Percentiles rank a stretch among this genome's conserved stretches.
phyloP scores from a whole-genome alignment of 2,329 filamentous ascomycete species.

The Fusarium chuoi region DNA sequence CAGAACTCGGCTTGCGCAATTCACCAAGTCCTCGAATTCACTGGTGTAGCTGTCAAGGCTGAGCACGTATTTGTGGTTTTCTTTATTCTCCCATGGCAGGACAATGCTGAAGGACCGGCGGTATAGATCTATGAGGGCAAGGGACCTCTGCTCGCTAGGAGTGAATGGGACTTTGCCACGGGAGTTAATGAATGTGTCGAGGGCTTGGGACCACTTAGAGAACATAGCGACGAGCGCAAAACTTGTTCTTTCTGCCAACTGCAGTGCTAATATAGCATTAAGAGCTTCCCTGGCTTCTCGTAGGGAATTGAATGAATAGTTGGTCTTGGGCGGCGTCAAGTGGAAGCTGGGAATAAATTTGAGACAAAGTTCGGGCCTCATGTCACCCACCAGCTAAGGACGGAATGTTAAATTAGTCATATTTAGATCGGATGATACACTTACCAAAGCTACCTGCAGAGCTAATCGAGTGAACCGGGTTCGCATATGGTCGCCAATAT shows the following conservation, averaged over 20 bases:
- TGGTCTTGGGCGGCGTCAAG: accelerated
- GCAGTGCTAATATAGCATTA: not conserved
- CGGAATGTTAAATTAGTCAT: accelerated
- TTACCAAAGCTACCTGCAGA: not conserved
- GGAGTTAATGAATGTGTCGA: not conserved
- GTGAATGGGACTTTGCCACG: not conserved
- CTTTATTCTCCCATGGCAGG: not conserved
- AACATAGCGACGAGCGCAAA: accelerated
- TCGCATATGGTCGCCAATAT: not conserved
- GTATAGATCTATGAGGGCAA: not conserved
- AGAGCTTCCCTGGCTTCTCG: not conserved
- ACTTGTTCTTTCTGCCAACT: not conserved
- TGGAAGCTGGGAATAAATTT: accelerated
- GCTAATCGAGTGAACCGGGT: not conserved
- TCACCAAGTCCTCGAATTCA: not conserved
- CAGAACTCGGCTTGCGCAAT: not conserved
- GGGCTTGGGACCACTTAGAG: not conserved
- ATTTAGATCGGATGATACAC: accelerated
- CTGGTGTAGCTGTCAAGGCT: not conserved
- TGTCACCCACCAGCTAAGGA: accelerated
- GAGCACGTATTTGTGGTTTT: not conserved
- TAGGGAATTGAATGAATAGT: not conserved
- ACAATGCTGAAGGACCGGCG: not conserved
- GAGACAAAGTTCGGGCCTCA: accelerated
- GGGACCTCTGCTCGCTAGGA: not conserved